Evolutionary conservation across 176 grass and related monocot genomes (phyloP).

Genomic region (Triticum urartu): DNA sequence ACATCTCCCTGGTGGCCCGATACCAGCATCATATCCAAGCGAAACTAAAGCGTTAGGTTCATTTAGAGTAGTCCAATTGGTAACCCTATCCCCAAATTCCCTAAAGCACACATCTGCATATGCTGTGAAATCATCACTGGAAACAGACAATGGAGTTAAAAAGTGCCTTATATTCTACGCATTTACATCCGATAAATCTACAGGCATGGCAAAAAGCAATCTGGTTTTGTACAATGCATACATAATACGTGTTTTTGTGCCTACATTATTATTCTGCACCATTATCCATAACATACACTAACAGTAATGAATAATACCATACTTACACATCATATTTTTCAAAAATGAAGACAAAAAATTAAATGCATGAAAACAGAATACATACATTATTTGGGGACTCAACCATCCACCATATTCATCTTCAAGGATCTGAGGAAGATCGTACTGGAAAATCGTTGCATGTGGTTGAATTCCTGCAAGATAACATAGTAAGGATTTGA

Average conservation of each 20-base stretch:
- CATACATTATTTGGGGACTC: slow-evolving; percentile 44
- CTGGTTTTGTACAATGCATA: not conserved
- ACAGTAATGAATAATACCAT: not conserved
- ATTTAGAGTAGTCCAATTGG: slow-evolving; percentile 40
- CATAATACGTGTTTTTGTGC: not conserved
- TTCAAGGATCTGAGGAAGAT: slow-evolving; percentile 55
- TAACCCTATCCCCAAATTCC: slow-evolving; percentile 51
- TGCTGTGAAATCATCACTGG: slow-evolving; percentile 57
- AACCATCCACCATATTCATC: slow-evolving; percentile 57
- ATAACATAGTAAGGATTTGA: not conserved
- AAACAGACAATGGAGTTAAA: not conserved
- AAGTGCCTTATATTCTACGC: not conserved
- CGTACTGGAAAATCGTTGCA: slow-evolving; percentile 39
- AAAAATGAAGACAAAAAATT: not conserved
- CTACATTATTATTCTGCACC: not conserved
- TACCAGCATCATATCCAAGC: slow-evolving; percentile 25
- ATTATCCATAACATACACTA: not conserved
- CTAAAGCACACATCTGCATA: slow-evolving; percentile 54
- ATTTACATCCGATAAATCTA: not conserved
- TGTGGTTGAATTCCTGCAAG: slow-evolving; percentile 44
- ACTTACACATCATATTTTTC: not conserved
- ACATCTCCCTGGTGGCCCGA: slow-evolving; percentile 35
- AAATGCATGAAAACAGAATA: not conserved
- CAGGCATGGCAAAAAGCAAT: not conserved
- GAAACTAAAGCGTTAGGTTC: slow-evolving; percentile 36